Percentiles rank a stretch among this genome's conserved stretches.
Conservation (phyloP, 306 rosid species). For the Begonia masoniana region DNA sequence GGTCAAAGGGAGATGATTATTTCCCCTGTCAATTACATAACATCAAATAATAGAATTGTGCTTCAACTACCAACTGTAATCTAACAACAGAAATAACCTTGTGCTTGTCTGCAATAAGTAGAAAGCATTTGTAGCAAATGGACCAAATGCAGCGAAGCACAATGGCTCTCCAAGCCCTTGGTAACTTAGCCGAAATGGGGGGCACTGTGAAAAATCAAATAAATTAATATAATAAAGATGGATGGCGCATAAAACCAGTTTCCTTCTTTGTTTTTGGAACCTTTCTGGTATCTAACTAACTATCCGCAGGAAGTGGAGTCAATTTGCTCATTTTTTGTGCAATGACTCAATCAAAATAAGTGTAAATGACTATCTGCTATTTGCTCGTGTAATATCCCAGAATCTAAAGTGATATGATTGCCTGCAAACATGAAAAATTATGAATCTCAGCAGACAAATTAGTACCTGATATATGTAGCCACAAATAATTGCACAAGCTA, state of each 20-base stretch:
- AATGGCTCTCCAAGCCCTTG: constrained; percentile 90
- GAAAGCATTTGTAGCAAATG: constrained; percentile 73
- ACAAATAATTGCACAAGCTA: constrained; percentile 50
- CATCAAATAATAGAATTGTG: background rate
- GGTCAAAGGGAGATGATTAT: constrained; percentile 31
- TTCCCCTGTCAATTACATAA: constrained; percentile 30
- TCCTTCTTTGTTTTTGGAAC: no score
- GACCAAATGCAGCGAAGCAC: constrained; percentile 92
- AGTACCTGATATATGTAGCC: constrained; percentile 85
- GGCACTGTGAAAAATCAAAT: constrained; percentile 35
- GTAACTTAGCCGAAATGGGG: constrained; percentile 87
- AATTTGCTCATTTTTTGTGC: no score
- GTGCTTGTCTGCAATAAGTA: constrained; percentile 64
- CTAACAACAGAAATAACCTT: constrained; percentile 30
- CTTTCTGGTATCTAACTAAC: no score
- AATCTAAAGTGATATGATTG: no score
- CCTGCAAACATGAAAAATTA: no score
- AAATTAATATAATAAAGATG: no score
- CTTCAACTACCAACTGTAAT: background rate
- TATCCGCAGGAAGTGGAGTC: no score
- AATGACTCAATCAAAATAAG: no score
- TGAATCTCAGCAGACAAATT: no score
- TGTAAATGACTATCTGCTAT: no score
- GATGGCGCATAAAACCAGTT: no score
- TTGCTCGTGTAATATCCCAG: no score